A percentile compares a stretch with the other conserved stretches of the same genome.
Conservation (phyloP, 1,284 basidiomycete species). For the Rhodotorula sp. region DNA sequence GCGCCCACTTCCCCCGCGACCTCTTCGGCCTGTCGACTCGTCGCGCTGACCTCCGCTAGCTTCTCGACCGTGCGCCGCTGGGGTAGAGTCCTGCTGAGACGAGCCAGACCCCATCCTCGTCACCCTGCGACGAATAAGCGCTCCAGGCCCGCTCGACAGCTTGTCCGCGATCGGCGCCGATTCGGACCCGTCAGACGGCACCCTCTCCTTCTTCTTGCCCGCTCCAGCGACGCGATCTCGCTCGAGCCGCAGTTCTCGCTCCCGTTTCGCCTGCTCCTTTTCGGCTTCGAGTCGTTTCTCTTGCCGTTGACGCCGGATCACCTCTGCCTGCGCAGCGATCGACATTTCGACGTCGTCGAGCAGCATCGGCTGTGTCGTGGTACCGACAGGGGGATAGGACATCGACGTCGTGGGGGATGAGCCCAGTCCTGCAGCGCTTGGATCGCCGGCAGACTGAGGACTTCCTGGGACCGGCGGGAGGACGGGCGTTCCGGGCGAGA, state of each 20-base stretch:
- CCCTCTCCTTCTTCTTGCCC: not conserved
- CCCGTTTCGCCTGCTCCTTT: constrained; percentile 4
- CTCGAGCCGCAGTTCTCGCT: not conserved
- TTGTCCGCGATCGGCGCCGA: not conserved
- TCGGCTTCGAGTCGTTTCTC: constrained; percentile 33
- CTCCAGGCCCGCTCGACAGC: not conserved
- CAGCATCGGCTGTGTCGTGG: not conserved
- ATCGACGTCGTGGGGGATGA: not conserved
- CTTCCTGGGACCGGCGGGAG: not conserved
- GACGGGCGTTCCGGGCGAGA: not conserved
- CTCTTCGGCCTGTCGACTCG: not conserved
- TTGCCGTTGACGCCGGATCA: constrained; percentile 31
- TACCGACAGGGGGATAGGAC: not conserved
- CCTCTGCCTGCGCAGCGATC: constrained; percentile 34
- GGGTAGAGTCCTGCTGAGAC: not conserved
- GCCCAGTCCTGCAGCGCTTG: not conserved
- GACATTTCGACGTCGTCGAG: constrained; percentile 36
- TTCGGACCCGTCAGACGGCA: not conserved
- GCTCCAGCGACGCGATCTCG: not conserved
- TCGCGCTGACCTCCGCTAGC: not conserved
- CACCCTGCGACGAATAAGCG: constrained; percentile 9
- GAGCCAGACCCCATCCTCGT: constrained; percentile 15
- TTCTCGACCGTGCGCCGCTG: not conserved
- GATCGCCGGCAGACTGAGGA: not conserved
- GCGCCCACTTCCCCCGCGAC: not conserved